Conservation (phyloP, 192 early-diverging fungal genomes). For the Podila clonocystis region DNA sequence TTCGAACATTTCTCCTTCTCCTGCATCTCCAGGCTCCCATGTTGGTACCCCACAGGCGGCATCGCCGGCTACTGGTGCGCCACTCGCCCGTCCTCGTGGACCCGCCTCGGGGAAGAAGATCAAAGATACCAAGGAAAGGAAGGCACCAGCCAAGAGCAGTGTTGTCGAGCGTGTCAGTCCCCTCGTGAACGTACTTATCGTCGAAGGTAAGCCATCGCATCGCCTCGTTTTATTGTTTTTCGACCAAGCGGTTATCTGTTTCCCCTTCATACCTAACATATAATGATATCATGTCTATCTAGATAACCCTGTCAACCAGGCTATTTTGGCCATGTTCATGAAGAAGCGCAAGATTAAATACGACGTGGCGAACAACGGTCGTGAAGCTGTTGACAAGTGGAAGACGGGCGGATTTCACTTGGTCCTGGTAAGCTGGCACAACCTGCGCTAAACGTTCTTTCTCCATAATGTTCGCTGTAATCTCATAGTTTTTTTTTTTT, state of each 20-base stretch:
- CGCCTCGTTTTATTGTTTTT: neutral
- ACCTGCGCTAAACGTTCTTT: neutral
- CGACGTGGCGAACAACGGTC: slow-evolving; percentile 82
- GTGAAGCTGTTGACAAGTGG: slow-evolving; percentile 87
- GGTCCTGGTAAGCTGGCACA: slow-evolving; percentile 60
- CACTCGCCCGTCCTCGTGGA: neutral
- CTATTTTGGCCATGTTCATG: slow-evolving; percentile 78
- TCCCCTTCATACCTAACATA: slow-evolving; percentile 4
- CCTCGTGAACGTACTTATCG: slow-evolving; percentile 80
- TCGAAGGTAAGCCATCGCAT: slow-evolving; percentile 64
- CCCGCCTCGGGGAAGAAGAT: neutral
- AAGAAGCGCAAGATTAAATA: slow-evolving; percentile 74
- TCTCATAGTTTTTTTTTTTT: neutral
- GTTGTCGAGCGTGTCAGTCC: slow-evolving; percentile 58
- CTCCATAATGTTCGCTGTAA: neutral
- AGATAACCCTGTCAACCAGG: slow-evolving; percentile 83
- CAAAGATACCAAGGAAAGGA: slow-evolving; percentile 5
- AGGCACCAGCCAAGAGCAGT: slow-evolving; percentile 24
- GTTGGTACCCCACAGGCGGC: neutral
- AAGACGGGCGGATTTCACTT: slow-evolving; percentile 70
- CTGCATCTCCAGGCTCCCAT: slow-evolving; percentile 11
- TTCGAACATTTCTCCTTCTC: slow-evolving; percentile 3
- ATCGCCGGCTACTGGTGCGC: neutral
- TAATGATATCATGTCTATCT: neutral
- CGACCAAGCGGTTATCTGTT: neutral